Base-by-base conservation (phyloP, 306 rosid genomes). In the Sesbania bispinosa region DNA sequence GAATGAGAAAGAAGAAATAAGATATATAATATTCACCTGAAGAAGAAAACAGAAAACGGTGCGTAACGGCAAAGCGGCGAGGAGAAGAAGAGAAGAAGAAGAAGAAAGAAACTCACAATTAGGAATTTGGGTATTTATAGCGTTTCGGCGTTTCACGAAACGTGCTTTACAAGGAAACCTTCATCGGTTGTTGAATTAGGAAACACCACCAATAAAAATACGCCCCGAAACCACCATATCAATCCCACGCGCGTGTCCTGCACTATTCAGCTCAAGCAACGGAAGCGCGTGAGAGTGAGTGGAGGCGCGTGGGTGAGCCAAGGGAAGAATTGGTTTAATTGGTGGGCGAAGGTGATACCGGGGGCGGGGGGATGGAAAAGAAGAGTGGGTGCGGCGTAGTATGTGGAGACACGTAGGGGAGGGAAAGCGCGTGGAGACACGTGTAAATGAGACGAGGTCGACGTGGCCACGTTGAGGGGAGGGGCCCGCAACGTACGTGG, bases 401-500 rank as follows among this genome's bases (percentile, higher is more conserved):
- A 46, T 38, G 48, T 39, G 43, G 62, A 8, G 76, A 77, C 80
- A 79, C 76, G 92, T 79, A 6, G 59, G 76, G 42, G 59, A 39
- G 57, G 50, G 29, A 16, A 73, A 75, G 88, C 84, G 88, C 92
- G 87, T 84, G 73, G 43, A 11, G 84, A 80, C 89, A 88, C 89
- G 83, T 88, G 91, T 79, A 68, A 38, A 13, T 67, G 76, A 78
- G 81, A 78, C 59, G 79, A 50, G 26, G 23, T 64, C 71, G 98
- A 90, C 88, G 76, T 67, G 93, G 92, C 89, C 94, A 90, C 89
- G 90, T 76, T 43, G 27, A n/a, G 18, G 0, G 1, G 73, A 2
- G 96, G 90, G 96, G 21, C 85, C 96, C 88, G 10, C 79, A 46
- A 48, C 26, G 33, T 51, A 83, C 63, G 71, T 38, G 80, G 83